phyloP scores from a whole-genome alignment of 352 stramenopile species.

The Pilasporangium apinafurcum region DNA sequence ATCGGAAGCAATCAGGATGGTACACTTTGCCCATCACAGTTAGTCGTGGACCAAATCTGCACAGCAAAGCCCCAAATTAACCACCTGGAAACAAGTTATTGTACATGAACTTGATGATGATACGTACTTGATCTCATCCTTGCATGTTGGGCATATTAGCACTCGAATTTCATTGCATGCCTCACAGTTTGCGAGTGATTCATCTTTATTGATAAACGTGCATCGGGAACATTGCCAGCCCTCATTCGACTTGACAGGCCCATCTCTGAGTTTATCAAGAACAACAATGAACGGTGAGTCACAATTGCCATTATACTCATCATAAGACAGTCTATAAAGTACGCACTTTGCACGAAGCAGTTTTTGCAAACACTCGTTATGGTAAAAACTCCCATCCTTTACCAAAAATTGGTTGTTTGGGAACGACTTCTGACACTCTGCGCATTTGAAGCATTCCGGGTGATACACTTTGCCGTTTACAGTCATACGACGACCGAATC shows the following conservation, averaged over 20 bases:
- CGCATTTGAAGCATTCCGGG: conserved; percentile 39
- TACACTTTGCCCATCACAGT: conserved; percentile 30
- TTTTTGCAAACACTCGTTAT: conserved; percentile 48
- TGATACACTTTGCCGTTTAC: conserved; percentile 37
- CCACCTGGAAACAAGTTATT: background rate
- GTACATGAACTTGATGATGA: background rate
- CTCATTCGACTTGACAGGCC: no score
- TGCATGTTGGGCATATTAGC: conserved; percentile 23
- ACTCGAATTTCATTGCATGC: conserved; percentile 36
- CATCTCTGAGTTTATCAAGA: no score
- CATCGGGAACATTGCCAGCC: conserved; percentile 35
- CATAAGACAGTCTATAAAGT: no score
- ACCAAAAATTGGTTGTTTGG: conserved; percentile 34
- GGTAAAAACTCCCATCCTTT: conserved; percentile 54
- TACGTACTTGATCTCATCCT: conserved; percentile 9
- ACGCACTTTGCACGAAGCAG: no score
- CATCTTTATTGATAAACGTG: conserved; percentile 35
- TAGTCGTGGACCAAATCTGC: conserved; percentile 23
- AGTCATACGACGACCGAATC: conserved; percentile 22
- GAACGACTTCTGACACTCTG: conserved; percentile 32
- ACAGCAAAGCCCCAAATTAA: background rate
- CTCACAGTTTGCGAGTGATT: conserved; percentile 20
- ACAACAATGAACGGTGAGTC: no score
- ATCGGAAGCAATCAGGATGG: conserved; percentile 47
- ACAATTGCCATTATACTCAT: no score